Base-by-base conservation (phyloP, 345 rosid genomes). In the Citrus glauca region DNA sequence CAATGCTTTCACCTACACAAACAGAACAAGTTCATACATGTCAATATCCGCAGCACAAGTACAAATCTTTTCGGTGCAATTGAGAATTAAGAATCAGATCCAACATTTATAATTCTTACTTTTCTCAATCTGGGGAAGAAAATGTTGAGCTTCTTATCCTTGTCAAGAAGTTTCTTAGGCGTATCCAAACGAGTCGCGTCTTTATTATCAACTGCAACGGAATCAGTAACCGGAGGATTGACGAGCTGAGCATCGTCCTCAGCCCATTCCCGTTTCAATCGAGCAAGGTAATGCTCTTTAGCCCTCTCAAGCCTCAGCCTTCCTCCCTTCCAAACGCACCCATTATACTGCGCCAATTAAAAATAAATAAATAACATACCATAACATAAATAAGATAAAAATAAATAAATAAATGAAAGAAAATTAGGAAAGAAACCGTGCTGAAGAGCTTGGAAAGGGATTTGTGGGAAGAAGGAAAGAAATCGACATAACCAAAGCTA, bases 321-420 rank as follows among this genome's bases (percentile, higher is more conserved):
- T 67, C 95, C 96, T 57, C 97, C 99, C 76, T 93, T 97, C 99
- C 98, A 97, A 2, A 78, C 81, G 77, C 98, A 97, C 28, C 98
- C 98, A 78, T 91, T 97, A 69, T 91, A 94, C 99, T 96, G 91
- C 62, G 78, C 5, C 5, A 78, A 9, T 33, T 37, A 33, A 65
- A 19, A 65, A 50, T 50, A 50, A 50, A 50, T 53, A 53, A 53
- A 20, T 10, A 10, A 50, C 48, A 40, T 40, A 40, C 9, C 38
- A 38, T 38, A 45, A 45, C 0, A 40, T 9, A 20, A 25, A 38
- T 38, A 45, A 45, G 0, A 40, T 9, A 20, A 25, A 68, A 66
- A 0, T 66, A 42, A 35, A 38, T n/a, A 25, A 72, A 81, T 45
- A 38, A 35, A 9, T 65, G 38, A 63, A 24, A 74, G 25, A 62